Evolutionary conservation across 2,329 filamentous ascomycete species (phyloP), one percentile per base, ranked within the genome.

Genomic region (Calonectria naviculata): DNA sequence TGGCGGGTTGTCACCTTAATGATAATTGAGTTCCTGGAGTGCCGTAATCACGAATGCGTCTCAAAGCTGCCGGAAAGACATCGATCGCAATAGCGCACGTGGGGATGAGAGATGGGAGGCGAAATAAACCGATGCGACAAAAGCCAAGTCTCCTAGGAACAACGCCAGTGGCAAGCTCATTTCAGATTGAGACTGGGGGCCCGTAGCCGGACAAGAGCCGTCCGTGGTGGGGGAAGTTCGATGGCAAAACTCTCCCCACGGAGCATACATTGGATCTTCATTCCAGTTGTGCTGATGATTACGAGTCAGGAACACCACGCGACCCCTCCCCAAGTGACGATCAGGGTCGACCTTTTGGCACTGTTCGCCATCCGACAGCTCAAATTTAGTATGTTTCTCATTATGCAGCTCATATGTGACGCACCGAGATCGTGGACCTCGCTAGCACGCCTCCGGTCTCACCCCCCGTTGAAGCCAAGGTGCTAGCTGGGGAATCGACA

Each of bases 331-430:
- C 21, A 8, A 28, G 31, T 36, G 26, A n/a, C 17, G 38, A 61
- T 61, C 24, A 19, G 36, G 26, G 56, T 63, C 44, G 56, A 29
- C 28, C 54, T 28, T 47, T 68, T 52, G 31, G 42, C 34, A 26
- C 26, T 17, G 38, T 56, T 63, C 58, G 47, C 58, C 47, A 34
- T 46, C 41, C 66, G 46, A 44, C 56, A 61, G 38, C 56, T 61
- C 36, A 31, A 46, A 24, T 61, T 61, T 54, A 56, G 63, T 8
- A 61, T 44, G 44, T 67, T 67, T 67, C 65, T 69, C 49, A 60
- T 58, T 34, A 58, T 69, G 67, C 67, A 69, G 31, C 67, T 69
- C 67, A 69, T 69, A 65, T 41, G 56, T 60, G 49, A 65, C 41
- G 67, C 61, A 31, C 52, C 49, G 56, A 65, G 49, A 69, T 69